These are phyloP conservation scores for Clarireedia monteithiana DNA, from an alignment of 2,329 filamentous ascomycete genomes.

Conservation along the genomic window DNA sequence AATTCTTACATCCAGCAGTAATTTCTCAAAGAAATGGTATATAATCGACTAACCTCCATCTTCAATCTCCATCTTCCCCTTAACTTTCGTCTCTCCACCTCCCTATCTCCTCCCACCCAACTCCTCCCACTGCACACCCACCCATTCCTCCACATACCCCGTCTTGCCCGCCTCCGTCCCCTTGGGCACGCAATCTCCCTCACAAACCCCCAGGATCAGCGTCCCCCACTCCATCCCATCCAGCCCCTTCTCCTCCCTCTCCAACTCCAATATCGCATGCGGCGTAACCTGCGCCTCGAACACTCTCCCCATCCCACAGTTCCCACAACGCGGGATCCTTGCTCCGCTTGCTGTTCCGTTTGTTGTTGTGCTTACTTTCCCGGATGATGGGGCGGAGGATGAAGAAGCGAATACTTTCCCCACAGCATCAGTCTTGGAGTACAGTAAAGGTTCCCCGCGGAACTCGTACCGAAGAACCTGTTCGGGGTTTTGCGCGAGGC, in stretches of 20 bases:
- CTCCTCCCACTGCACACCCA: slow-evolving; percentile 98
- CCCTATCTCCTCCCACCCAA: slow-evolving; percentile 26
- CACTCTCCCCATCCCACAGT: slow-evolving; percentile 65
- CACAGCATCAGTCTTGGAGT: slow-evolving; percentile 68
- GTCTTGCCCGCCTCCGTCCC: slow-evolving; percentile 48
- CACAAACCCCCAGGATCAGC: slow-evolving; percentile 78
- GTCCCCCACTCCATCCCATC: slow-evolving; percentile 99
- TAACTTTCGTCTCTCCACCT: neutral
- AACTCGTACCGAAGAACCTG: slow-evolving; percentile 80
- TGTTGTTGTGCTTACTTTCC: slow-evolving; percentile 19
- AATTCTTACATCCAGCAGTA: neutral
- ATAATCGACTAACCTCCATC: neutral
- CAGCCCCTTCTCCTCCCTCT: slow-evolving; percentile 61
- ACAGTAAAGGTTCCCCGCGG: slow-evolving; percentile 65
- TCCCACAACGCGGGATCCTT: slow-evolving; percentile 65
- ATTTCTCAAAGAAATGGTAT: neutral
- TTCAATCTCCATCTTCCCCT: neutral
- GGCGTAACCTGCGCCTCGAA: slow-evolving; percentile 94
- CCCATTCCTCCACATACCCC: slow-evolving; percentile 90
- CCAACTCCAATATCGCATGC: slow-evolving; percentile 80
- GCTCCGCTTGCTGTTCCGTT: slow-evolving; percentile 12
- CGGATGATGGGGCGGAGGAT: neutral
- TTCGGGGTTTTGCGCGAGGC: slow-evolving; percentile 71
- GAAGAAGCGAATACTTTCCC: slow-evolving; percentile 49
- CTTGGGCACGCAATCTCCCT: slow-evolving; percentile 62